Conservation (phyloP, 306 rosid species). For the Inga laurina region DNA sequence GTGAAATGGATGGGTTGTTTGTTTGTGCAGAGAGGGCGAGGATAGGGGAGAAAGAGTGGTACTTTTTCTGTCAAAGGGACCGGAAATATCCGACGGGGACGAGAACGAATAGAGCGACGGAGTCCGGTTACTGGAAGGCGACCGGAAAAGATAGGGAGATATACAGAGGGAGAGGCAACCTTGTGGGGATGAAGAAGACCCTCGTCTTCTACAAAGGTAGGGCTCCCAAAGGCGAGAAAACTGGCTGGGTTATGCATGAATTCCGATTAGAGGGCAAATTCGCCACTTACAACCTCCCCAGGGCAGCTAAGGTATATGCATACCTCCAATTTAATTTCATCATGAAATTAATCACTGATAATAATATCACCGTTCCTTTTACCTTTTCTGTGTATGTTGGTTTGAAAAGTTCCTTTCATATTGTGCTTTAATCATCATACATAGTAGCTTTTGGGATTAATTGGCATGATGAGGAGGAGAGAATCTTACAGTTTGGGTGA, state of each 20-base stretch:
- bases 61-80: constrained; percentile 83
- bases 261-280: constrained; percentile 75
- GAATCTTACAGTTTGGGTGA: constrained; percentile 24
- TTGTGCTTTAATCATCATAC: constrained; percentile 22
- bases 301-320: constrained; percentile 53
- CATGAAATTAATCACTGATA: constrained; percentile 17
- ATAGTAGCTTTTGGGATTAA: neutral
- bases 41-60: constrained; percentile 98
- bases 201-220: constrained; percentile 91
- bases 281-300: constrained; percentile 47
- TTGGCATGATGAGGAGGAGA: neutral
- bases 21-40: constrained; percentile 66
- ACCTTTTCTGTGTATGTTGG: constrained; percentile 33
- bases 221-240: constrained; percentile 93
- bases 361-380: constrained; percentile 13
- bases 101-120: constrained; percentile 92
- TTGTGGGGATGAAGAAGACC: constrained; percentile 96
- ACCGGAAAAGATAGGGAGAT: constrained; percentile 92
- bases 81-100: constrained; percentile 92
- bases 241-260: constrained; percentile 98
- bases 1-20: neutral
- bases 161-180: constrained; percentile 54
- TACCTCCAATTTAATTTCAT: neutral
- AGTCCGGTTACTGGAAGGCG: constrained; percentile 94
- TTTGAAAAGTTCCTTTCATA: constrained; percentile 51